Conservation (phyloP, 768 basidiomycete genomes). For the Rhodocollybia butyracea region DNA sequence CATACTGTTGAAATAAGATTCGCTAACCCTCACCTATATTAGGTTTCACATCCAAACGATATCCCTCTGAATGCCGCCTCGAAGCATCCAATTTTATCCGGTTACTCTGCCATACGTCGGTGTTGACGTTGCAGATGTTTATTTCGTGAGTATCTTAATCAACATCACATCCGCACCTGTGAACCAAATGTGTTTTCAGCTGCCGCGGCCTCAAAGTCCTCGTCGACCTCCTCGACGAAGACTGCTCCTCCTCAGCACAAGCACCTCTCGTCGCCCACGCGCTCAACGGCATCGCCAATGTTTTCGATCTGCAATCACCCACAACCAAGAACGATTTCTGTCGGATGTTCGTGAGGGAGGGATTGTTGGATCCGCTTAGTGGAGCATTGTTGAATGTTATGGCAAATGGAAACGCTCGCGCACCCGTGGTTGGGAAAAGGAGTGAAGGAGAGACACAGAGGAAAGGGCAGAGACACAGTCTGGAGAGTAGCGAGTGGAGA, state of each 20-base stretch:
- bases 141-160: conserved; percentile 75
- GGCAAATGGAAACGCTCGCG: conserved; percentile 59
- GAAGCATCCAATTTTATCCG: conserved; percentile 96
- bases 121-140: conserved; percentile 96
- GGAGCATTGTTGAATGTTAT: conserved; percentile 88
- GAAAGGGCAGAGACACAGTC: not conserved
- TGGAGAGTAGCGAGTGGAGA: not conserved
- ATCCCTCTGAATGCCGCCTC: conserved; percentile 88
- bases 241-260: conserved; percentile 73
- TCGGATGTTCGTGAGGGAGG: conserved; percentile 96
- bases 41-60: conserved; percentile 95
- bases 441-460: not conserved
- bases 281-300: conserved; percentile 89
- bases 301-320: conserved; percentile 94
- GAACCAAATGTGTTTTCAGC: conserved; percentile 31
- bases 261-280: conserved; percentile 90
- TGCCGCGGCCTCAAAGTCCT: conserved; percentile 94
- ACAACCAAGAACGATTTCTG: conserved; percentile 99
- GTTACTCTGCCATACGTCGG: conserved; percentile 87
- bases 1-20: too few species aligned
- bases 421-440: too few species aligned
- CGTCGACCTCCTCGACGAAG: conserved; percentile 95
- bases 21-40: too few species aligned
- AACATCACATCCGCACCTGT: not conserved
- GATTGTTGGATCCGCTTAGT: conserved; percentile 88